Base-by-base conservation (phyloP, 805 yeast species). In the Monosporozyma servazzii region DNA sequence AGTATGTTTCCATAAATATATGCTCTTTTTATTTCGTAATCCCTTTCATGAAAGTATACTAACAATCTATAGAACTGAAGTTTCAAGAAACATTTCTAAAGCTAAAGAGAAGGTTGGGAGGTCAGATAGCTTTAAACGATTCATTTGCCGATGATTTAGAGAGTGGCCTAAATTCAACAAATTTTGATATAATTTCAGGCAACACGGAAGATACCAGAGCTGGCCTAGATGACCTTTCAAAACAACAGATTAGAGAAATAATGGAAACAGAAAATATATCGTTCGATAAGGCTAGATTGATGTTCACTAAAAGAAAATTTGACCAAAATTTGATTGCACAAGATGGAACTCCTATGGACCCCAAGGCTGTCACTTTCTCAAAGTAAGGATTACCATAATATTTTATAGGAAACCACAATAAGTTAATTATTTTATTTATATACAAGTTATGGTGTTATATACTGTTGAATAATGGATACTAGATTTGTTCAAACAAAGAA, bases 271-370 rank as follows among this genome's bases (percentile, higher is more conserved):
- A 75, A 48, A 63, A 71, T 36, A 54, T 84, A 29, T 59, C 77
- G 1, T 86, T 86, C 62, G 95, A 86, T 63, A 79, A 79, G 42
- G 95, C 95, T 0, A 71, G 95, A 54, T 63, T 77, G 3, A 59
- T 72, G 50, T 82, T 76, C 60, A 75, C 79, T 5, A 71, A 69
- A 48, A 55, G 63, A 15, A 68, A 68, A 55, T 72, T 86, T 62
- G 69, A 71, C 1, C 63, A 69, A 15, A 75, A 83, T 60, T 75
- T 73, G 10, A 80, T 86, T 42, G 84, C 77, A 2, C 74, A 79
- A 0, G 82, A 83, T 63, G 91, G 91, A 0, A 65, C 77, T 48
- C 90, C 90, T 0, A 56, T 72, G 40, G 90, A 84, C 55, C 87
- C 89, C 1, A 78, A 76, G 56, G 76, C 84, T 1, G 79, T 82